These are phyloP conservation scores for Psilocybe tampanensis DNA, from an alignment of 768 basidiomycete species.

Conservation along the genomic window DNA sequence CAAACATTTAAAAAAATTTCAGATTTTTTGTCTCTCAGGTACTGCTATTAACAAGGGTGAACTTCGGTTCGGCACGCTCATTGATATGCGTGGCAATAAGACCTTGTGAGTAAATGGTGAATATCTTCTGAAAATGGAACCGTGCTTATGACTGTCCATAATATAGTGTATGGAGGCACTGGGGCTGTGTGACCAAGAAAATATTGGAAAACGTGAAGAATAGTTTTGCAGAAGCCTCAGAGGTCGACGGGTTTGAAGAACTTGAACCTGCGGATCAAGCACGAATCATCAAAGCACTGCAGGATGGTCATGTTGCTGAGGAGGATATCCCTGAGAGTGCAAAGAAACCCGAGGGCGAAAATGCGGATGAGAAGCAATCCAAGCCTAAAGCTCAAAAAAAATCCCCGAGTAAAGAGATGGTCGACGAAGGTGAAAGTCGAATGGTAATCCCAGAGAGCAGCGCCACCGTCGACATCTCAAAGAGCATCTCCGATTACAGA, in stretches of 20 bases:
- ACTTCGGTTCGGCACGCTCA: conserved; percentile 72
- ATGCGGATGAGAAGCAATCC: conserved; percentile 46
- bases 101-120: conserved; percentile 52
- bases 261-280: conserved; percentile 70
- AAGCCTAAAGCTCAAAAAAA: conserved; percentile 35
- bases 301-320: conserved; percentile 75
- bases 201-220: conserved; percentile 75
- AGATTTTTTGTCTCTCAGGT: conserved; percentile 42
- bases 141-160: conserved; percentile 2
- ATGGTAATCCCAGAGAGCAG: no score
- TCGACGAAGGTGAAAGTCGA: conserved; percentile 21
- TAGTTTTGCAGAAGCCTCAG: conserved; percentile 54
- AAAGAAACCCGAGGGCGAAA: conserved; percentile 52
- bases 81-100: conserved; percentile 73
- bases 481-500: neutral
- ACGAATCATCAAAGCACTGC: conserved; percentile 71
- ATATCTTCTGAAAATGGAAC: conserved; percentile 1
- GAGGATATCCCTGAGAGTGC: conserved; percentile 84
- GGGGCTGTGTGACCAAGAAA: conserved; percentile 80
- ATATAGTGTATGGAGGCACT: conserved; percentile 81
- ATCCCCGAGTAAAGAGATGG: conserved; percentile 30
- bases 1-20: conserved; percentile 12
- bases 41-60: conserved; percentile 72
- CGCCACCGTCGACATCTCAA: no score
- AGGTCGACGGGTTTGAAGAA: conserved; percentile 87